These are phyloP conservation scores for Aureobasidium zeae DNA, from an alignment of 2,329 filamentous ascomycete genomes.

Conservation along the genomic window DNA sequence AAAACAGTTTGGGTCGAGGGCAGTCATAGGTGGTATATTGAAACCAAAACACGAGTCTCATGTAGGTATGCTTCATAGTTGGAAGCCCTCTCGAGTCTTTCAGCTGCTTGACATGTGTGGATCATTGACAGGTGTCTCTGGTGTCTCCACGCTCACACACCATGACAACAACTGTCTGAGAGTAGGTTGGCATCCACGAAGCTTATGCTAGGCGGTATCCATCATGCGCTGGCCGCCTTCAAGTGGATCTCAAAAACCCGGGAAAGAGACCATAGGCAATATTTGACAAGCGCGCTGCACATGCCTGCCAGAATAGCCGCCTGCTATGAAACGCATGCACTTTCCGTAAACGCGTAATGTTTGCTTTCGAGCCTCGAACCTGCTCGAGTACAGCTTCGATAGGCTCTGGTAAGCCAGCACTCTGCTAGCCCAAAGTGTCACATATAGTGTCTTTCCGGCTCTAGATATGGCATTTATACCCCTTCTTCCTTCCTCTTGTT, in stretches of 20 bases:
- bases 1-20: neutral
- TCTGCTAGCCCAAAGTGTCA: neutral
- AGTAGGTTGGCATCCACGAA: no score
- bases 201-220: no score
- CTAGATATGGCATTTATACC: neutral
- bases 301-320: slow-evolving; percentile 2
- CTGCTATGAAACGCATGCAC: slow-evolving; percentile 2
- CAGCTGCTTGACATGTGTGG: slow-evolving; percentile 12
- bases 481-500: neutral
- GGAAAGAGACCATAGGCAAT: neutral
- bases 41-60: slow-evolving; percentile 10
- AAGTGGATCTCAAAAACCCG: no score
- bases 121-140: neutral
- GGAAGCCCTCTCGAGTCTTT: no score
- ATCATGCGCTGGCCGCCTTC: no score
- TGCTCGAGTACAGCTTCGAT: neutral
- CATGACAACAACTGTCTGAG: neutral
- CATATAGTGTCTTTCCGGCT: neutral
- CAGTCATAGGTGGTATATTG: neutral
- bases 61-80: no score
- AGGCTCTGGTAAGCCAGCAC: neutral
- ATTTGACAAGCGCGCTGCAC: slow-evolving; percentile 3
- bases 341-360: no score
- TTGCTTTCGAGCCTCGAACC: slow-evolving; percentile 5
- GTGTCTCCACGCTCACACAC: neutral